A percentile compares a stretch with the other conserved stretches of the same genome.
These are phyloP conservation scores for Phialophora chinensis DNA, from an alignment of 2,329 filamentous ascomycete genomes.

Conservation along the genomic window DNA sequence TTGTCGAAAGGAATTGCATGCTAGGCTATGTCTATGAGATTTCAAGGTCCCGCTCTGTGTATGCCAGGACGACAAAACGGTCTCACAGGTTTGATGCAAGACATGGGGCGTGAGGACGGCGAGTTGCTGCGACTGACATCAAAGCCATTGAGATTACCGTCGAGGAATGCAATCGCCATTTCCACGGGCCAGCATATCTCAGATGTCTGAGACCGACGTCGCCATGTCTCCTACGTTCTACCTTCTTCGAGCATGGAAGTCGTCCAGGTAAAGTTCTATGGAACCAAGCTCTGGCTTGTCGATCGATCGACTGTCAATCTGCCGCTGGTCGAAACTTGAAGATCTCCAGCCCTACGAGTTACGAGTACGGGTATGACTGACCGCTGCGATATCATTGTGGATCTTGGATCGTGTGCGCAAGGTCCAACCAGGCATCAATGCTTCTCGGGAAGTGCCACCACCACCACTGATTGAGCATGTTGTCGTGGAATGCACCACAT, in stretches of 20 bases:
- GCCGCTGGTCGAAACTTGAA: not conserved
- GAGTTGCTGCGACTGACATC: not conserved
- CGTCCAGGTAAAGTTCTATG: not conserved
- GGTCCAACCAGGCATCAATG: constrained; percentile 18
- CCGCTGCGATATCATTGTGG: not conserved
- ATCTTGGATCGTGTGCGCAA: constrained; percentile 1
- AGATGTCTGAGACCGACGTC: not conserved
- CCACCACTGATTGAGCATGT: not conserved
- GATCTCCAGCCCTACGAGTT: not conserved
- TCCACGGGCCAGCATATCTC: not conserved
- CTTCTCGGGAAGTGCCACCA: constrained; percentile 10
- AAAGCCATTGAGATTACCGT: not conserved
- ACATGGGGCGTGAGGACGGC: not conserved
- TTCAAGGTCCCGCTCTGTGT: not conserved
- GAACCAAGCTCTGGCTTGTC: not conserved
- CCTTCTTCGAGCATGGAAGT: not conserved
- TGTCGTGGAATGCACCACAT: not conserved
- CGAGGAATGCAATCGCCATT: not conserved
- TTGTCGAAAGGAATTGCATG: not conserved
- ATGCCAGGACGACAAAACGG: not conserved
- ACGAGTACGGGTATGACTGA: too few species aligned
- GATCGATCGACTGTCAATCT: not conserved
- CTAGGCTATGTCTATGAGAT: not conserved
- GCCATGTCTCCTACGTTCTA: not conserved
- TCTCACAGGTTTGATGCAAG: not conserved